Evolutionary conservation across 2,329 filamentous ascomycete genomes (phyloP).

Genomic region (Arthroderma sp.): DNA sequence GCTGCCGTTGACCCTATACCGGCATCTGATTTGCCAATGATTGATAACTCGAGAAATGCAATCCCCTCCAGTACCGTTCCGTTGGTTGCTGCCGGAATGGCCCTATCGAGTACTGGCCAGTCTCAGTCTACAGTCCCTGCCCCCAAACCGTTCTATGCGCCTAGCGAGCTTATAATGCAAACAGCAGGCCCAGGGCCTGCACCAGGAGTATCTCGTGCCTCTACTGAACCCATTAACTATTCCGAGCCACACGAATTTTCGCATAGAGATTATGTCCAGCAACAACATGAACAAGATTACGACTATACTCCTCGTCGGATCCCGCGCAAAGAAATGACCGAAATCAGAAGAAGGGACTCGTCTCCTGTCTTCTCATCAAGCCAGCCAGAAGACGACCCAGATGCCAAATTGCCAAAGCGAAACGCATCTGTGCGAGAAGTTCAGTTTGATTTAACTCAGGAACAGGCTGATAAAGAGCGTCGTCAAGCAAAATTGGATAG

Average conservation of each 20-base stretch:
- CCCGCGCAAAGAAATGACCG: constrained; percentile 8
- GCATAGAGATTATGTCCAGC: too few species aligned
- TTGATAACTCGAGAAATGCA: constrained; percentile 40
- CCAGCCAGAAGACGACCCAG: constrained; percentile 12
- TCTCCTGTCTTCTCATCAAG: constrained; percentile 29
- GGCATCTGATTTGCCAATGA: constrained; percentile 50
- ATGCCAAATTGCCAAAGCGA: constrained; percentile 18
- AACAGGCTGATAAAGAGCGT: constrained; percentile 40
- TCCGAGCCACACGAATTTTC: too few species aligned
- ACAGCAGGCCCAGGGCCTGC: too few species aligned
- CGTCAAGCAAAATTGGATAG: constrained; percentile 13
- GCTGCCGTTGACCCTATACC: constrained; percentile 55
- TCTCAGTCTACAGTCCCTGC: too few species aligned
- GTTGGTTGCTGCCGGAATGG: too few species aligned
- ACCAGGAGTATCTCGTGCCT: too few species aligned
- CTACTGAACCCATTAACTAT: too few species aligned
- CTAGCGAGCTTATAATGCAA: too few species aligned
- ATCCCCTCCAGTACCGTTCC: not conserved
- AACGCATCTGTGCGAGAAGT: constrained; percentile 32
- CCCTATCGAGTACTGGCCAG: too few species aligned
- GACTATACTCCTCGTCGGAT: too few species aligned
- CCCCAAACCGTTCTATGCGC: too few species aligned
- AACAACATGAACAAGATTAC: too few species aligned
- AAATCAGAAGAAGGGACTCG: constrained; percentile 32
- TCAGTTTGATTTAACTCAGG: constrained; percentile 44